Evolutionary conservation across 495 filamentous ascomycete species (phyloP), one percentile per base, ranked within the genome.

Genomic region (Penicillium longicatenatum): DNA sequence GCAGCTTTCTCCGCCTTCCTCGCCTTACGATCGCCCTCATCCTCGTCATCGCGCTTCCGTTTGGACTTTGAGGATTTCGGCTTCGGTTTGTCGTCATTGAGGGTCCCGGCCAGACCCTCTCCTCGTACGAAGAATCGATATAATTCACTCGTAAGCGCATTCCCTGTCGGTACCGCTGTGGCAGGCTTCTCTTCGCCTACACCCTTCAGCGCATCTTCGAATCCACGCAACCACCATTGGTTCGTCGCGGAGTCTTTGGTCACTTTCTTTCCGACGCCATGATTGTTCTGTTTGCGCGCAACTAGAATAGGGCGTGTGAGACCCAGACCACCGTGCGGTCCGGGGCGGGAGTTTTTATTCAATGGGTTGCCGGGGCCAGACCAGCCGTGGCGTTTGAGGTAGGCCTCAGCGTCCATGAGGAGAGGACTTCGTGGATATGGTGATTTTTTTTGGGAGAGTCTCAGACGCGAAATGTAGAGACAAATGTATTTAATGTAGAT

Each of bases 61-160:
- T 70, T 71, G 30, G 68, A 69, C 44, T 69, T 64, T 20, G 39
- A 45, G 8, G 48, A 31, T 53, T 63, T 49, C 41, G 49, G n/a
- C 44, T 42, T 58, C 9, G 24, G 47, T 22, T 61, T 43, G 60
- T 72, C 65, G 22, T 57, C 55, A 60, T 70, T 63, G 22, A 88
- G 66, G 5, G 89, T 92, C 11, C 92, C 92, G n/a, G 75, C 74
- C 52, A 96, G 71, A 37, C 80, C 73, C 54, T 89, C 84, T 17
- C 92, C 92, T 55, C 81, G 80, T 11, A 96, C 90, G 68, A 97
- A 97, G 55, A 81, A 85, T 16, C 86, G 83, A 70, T 97, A 97
- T 6, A 97, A 76, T 26, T 91, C 89, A 31, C 82, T 78, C 31
- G 70, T 75, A 57, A 76, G 60, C 53, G 72, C 69, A 63, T 80